Conservation (phyloP, 352 stramenopile species). For the Globisporangium echinulatum region DNA sequence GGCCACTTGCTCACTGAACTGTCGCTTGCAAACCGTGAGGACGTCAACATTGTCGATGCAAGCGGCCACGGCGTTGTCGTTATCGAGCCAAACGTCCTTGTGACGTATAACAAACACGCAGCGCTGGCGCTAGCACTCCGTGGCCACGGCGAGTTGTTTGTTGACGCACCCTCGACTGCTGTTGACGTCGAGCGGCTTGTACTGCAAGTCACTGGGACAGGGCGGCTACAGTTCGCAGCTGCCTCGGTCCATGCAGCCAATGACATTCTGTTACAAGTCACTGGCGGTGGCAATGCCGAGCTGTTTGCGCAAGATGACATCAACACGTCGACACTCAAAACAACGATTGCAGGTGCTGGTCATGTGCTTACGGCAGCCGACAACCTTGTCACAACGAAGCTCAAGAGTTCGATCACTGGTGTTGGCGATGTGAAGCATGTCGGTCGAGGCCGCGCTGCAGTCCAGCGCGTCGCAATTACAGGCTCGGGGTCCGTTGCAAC, state of each 20-base stretch:
- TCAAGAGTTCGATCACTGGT: constrained; percentile 11
- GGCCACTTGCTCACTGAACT: constrained; percentile 10
- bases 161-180: background rate
- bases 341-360: constrained; percentile 3
- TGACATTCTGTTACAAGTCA: constrained; percentile 6
- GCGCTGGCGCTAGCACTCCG: constrained; percentile 1
- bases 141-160: constrained; percentile 5
- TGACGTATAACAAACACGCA: constrained; percentile 1
- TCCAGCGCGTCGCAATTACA: constrained; percentile 6
- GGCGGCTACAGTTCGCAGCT: constrained; percentile 4
- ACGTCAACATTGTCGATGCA: constrained; percentile 1
- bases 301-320: background rate
- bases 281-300: constrained; percentile 1
- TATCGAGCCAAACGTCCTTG: constrained; percentile 9
- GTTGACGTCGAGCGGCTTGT: constrained; percentile 3
- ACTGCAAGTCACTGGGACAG: constrained; percentile 5
- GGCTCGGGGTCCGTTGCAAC: constrained; percentile 6
- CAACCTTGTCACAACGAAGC: background rate
- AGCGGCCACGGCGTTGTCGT: constrained; percentile 7
- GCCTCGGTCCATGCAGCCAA: background rate
- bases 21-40: background rate
- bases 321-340: constrained; percentile 6
- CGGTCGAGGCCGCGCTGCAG: background rate
- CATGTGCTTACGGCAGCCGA: background rate
- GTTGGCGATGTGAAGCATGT: constrained; percentile 4